Evolutionary conservation across 2,329 filamentous ascomycete species (phyloP), one percentile per base, ranked within the genome.

Genomic region (Hypocrella siamensis): DNA sequence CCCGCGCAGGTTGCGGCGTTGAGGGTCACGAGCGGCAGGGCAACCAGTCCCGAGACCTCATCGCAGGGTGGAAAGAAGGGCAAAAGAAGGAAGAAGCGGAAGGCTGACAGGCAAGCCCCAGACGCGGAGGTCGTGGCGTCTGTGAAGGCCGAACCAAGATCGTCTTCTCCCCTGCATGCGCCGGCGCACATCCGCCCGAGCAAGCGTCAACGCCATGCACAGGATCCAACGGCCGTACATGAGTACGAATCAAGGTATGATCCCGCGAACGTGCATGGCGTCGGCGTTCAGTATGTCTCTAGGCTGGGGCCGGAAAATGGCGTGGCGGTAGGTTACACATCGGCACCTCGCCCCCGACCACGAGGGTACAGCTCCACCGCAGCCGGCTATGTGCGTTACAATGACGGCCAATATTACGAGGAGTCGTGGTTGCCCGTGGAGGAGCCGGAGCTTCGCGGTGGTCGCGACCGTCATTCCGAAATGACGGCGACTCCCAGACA

Each of bases 101-200:
- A 64, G 54, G 58, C 60, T 26, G 67, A 67, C 37, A 57, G 52
- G 43, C 59, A 60, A 56, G 60, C 52, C 46, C 55, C 50, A 31
- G 65, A 65, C 38, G 46, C 53, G 26, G 60, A 63, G 31, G 52
- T 50, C 24, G 63, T 60, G 21, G 67, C 70, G 8, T 62, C 64
- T 39, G 75, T 79, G 42, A 79, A 79, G 44, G 55, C 64, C 17
- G 75, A 79, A 46, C 74, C 74, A n/a, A 62, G 60, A 30, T 79
- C 75, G 2, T 66, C 69, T 2, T 77, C 73, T 6, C 73, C 71
- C 7, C 50, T 75, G 31, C 56, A 56, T 37, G 62, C 62, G 14
- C 62, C 63, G 15, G 58, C 65, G n/a, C 61, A 65, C 37, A 49
- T 60, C 19, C 62, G 70, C 30, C 66, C 72, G 8, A 58, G 56